These are phyloP conservation scores for Pyrus communis DNA, from an alignment of 306 rosid species.

Conservation along the genomic window DNA sequence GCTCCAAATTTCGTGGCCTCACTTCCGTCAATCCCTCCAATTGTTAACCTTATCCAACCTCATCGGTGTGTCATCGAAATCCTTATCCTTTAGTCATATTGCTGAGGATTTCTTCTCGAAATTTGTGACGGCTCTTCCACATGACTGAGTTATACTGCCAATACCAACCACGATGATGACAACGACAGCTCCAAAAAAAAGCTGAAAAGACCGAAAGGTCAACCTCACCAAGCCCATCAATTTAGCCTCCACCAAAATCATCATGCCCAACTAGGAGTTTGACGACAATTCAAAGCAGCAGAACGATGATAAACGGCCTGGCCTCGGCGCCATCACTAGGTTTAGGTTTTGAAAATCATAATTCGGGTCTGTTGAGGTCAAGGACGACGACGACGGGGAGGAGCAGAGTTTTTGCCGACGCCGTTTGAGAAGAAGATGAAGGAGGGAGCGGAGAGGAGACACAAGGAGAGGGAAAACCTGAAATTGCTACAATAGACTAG, in stretches of 20 bases:
- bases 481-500: conserved; percentile 41
- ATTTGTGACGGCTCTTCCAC: no score
- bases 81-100: no score
- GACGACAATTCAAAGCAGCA: conserved; percentile 18
- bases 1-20: no score
- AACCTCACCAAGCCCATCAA: conserved; percentile 77
- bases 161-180: conserved; percentile 35
- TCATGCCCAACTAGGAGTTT: conserved; percentile 57
- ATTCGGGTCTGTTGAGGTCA: neutral
- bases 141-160: conserved; percentile 8
- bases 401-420: conserved; percentile 38
- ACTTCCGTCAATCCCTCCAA: no score
- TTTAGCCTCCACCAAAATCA: conserved; percentile 67
- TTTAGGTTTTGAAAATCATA: conserved; percentile 23
- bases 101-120: no score
- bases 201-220: conserved; percentile 36
- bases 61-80: no score
- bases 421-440: conserved; percentile 68
- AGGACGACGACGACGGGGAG: neutral
- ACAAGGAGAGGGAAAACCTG: conserved; percentile 45
- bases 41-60: no score
- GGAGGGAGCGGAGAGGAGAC: conserved; percentile 76
- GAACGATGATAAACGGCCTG: conserved; percentile 37
- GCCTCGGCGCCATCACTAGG: conserved; percentile 29
- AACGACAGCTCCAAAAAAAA: conserved; percentile 43